Conservation (phyloP, 2,329 filamentous ascomycete species). For the Decorospora gaudefroyi region DNA sequence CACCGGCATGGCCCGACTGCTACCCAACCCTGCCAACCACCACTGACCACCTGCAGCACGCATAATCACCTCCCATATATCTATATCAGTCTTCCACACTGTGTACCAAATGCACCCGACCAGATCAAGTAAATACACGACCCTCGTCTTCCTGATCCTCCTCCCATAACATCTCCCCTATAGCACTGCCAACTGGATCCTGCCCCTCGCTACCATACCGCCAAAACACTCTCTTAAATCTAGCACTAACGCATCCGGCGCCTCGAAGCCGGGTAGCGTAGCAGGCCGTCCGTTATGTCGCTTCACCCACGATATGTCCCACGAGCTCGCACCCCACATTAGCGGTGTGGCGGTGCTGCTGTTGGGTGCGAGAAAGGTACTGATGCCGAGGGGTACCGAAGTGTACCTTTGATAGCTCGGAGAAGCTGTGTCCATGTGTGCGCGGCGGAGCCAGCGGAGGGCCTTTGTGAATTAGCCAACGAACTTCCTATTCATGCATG, state of each 20-base stretch:
- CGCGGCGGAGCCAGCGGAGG: slow-evolving; percentile 52
- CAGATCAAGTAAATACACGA: no score
- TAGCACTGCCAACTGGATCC: slow-evolving; percentile 28
- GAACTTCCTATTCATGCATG: background rate
- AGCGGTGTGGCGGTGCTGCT: slow-evolving; percentile 33
- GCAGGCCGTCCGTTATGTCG: slow-evolving; percentile 40
- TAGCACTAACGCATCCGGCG: slow-evolving; percentile 46
- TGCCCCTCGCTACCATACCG: slow-evolving; percentile 21
- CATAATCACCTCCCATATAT: slow-evolving; percentile 32
- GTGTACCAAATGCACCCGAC: no score
- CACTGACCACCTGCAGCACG: background rate
- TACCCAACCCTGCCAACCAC: background rate
- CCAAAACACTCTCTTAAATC: slow-evolving; percentile 51
- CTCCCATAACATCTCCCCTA: slow-evolving; percentile 26
- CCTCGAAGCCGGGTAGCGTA: slow-evolving; percentile 49
- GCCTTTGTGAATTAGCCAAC: slow-evolving; percentile 6
- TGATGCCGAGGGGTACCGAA: slow-evolving; percentile 48
- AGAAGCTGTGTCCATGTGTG: slow-evolving; percentile 31
- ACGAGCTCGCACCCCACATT: slow-evolving; percentile 48
- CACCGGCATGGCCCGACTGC: slow-evolving; percentile 6
- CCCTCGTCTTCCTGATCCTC: no score
- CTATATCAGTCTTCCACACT: slow-evolving; percentile 42
- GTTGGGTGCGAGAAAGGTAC: slow-evolving; percentile 38
- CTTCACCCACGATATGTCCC: slow-evolving; percentile 47
- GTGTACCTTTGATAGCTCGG: slow-evolving; percentile 27